Base-by-base conservation (phyloP, 805 yeast species). In the Wickerhamiella lipophila region DNA sequence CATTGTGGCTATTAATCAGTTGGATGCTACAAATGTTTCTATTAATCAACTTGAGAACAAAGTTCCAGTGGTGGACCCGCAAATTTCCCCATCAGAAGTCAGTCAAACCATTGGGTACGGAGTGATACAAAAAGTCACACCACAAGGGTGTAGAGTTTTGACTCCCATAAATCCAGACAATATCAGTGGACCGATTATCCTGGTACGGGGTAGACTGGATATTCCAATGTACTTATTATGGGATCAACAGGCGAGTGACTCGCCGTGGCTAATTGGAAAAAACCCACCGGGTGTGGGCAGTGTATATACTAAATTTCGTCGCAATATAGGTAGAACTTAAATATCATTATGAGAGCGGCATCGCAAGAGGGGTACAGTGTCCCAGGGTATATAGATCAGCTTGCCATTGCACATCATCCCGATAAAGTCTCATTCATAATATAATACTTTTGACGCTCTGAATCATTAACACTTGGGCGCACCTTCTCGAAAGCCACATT, bases 391-490 rank as follows among this genome's bases (percentile, higher is more conserved):
- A n/a, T n/a, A n/a, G n/a, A n/a, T n/a, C n/a, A n/a, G n/a, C n/a
- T 9, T 25, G 27, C 9, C 27, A 7, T 25, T 6, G 9, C 27
- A 25, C 6, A 25, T 13, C 42, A 56, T 13, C 52, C 46, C 3
- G 57, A 89, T 76, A 85, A 72, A 53, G 79, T 72, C 61, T 75
- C 80, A 56, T 81, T 83, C 59, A 86, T 66, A 54, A 72, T 69
- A 51, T 84, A 92, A 61, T 88, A 88, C 59, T 80, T 83, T 38
- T 68, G 57, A 53, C 96, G 74, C 60, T 88, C 96, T 53, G 70
- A 73, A 60, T 86, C 96, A 55, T 87, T 79, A 4, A 89, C 98
- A 62, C 94, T 83, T 0, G 97, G 96, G 53, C 81, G 80, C 16
- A 92, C 85, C 53, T 77, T 77, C 27, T 68, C 68, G 52, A 92